Evolutionary conservation across 2,329 filamentous ascomycete species (phyloP), one percentile per base, ranked within the genome.

Genomic region (Aspergillus niger): DNA sequence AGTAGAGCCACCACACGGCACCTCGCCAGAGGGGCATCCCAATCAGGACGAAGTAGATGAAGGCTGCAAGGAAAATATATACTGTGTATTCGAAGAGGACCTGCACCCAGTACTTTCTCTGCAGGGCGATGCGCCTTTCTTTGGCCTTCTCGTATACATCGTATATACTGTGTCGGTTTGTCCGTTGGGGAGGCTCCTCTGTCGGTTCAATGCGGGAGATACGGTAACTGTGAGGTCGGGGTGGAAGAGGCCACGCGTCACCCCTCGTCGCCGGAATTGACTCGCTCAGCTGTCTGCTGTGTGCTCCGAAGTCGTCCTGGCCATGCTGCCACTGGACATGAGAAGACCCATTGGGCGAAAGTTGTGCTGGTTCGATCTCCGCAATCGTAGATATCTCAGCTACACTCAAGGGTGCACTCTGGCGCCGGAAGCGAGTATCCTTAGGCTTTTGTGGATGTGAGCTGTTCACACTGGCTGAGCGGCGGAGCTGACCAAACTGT

Each of bases 21-120:
- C 80, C 80, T 3, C 75, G 76, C 80, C 80, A 82, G 1, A 82
- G 61, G 1, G 80, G 80, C 56, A 77, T 59, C 4, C 80, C 80
- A 13, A 82, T 66, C 1, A 82, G 68, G 15, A 81, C 76, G 24
- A 82, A 79, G 60, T 82, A 82, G 38, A 80, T 67, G 58, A 81
- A 77, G 13, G 69, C 69, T 3, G 77, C 13, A 47, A 78, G 63
- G 8, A 79, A 22, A 2, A 71, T 26, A 55, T 80, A 80, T 20
- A 78, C 65, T 24, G 68, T 60, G 51, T 74, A 77, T 65, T 80
- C 75, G 56, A 80, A 80, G 3, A 70, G 55, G 1, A 73, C 7
- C 56, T 77, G 75, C 15, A 72, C 71, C 70, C 72, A 76, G 41
- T 72, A 68, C 48, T 71, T 71, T n/a, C 76, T 65, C 53, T 76